Base-by-base conservation (phyloP, 768 basidiomycete species). In the Collybiopsis confluens region DNA sequence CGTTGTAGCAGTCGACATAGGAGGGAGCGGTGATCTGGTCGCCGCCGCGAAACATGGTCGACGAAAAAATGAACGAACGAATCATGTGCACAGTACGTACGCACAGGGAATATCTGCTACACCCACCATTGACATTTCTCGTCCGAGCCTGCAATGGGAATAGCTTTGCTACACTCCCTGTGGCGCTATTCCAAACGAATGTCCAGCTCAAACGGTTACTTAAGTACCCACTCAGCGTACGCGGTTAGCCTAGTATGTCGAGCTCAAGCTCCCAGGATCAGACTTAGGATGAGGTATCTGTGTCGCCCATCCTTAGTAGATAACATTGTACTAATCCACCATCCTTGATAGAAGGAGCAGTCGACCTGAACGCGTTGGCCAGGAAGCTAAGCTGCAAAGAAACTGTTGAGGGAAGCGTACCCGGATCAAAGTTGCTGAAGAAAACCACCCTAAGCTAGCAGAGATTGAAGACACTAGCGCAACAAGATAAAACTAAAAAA, bases 1-100 rank as follows among this genome's bases (percentile, higher is more conserved):
- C 47, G 18, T 48, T 48, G 24, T 48, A 48, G 24, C 47, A 48
- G 15, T 48, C 47, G 33, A 35, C 47, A n/a, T 36, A 48, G 8
- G 47, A 48, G 15, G 47, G 47, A 2, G 23, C 26, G 9, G 23
- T 35, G 23, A 35, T 36, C 35, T 36, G 35, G n/a, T 11, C 18
- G 21, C 18, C 27, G 35, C 13, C 13, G 4, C 15, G 21, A 8
- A 21, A 20, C 10, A 23, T 43, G 42, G 6, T 20, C 9, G 10
- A 43, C 30, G 8, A 16, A 27, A 45, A 27, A 15, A 21, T 26
- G 18, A 16, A 16, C 23, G 30, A 9, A 8, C 35, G 9, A 16
- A 36, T 8, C 16, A 16, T 36, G 35, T 16, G 35, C 35, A 8
- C 9, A 8, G 16, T 36, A 36, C 35, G n/a, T 36, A 47, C 45